A percentile compares a stretch with the other conserved stretches of the same genome.
Conservation (phyloP, 2,329 filamentous ascomycete genomes). For the Penicillium sp. region DNA sequence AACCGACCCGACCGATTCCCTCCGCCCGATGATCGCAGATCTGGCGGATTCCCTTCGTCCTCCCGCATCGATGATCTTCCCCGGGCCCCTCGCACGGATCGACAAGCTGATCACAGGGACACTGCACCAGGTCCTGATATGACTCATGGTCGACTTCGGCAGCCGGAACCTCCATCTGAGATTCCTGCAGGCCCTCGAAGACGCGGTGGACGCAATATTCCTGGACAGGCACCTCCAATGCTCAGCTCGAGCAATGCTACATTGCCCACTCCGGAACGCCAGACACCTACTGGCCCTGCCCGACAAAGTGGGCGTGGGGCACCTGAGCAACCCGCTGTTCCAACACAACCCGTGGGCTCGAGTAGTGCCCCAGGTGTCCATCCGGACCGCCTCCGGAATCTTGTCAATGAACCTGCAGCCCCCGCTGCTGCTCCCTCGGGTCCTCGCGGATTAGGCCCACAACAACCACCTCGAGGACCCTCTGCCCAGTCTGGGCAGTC, state of each 20-base stretch:
- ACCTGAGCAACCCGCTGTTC: conserved; percentile 26
- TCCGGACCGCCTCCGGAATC: conserved; percentile 45
- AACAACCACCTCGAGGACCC: conserved; percentile 22
- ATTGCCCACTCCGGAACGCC: conserved; percentile 30
- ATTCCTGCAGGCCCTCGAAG: conserved; percentile 49
- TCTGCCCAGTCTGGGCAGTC: conserved; percentile 37
- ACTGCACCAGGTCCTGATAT: conserved; percentile 34
- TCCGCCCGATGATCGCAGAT: conserved; percentile 29
- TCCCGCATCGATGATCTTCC: conserved; percentile 42
- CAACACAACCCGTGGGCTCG: conserved; percentile 26
- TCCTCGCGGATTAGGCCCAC: conserved; percentile 15
- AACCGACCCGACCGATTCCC: conserved; percentile 32
- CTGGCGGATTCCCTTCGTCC: conserved; percentile 21
- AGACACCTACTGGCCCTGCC: conserved; percentile 38
- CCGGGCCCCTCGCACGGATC: conserved; percentile 45
- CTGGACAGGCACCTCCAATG: conserved; percentile 23
- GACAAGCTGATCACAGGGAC: conserved; percentile 34
- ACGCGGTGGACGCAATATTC: conserved; percentile 20
- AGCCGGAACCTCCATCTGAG: conserved; percentile 33
- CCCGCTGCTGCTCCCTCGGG: conserved; percentile 1
- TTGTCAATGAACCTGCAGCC: conserved; percentile 25
- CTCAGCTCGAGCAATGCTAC: conserved; percentile 17
- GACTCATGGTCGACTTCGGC: conserved; percentile 41
- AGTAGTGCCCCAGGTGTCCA: conserved; percentile 43
- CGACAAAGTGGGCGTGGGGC: conserved; percentile 31